Percentiles rank a stretch among this genome's conserved stretches.
Evolutionary conservation across 495 filamentous ascomycete genomes (phyloP).

Genomic region (Copromyces sp.): DNA sequence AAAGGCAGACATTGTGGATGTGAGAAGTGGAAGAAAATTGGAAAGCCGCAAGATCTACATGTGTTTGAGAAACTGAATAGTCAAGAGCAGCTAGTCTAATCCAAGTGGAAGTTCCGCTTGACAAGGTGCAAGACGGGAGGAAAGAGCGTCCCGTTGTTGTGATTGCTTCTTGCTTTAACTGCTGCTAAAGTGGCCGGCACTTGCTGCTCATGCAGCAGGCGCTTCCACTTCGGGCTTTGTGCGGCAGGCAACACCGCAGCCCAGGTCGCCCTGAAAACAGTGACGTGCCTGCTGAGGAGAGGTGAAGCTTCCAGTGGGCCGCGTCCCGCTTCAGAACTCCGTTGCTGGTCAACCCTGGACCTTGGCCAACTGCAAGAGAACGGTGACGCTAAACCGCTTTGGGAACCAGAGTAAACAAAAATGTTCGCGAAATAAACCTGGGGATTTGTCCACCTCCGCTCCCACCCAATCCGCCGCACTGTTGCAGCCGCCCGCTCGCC

Average conservation of each 20-base stretch:
- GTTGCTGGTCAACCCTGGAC: slow-evolving; percentile 9
- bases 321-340: neutral
- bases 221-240: neutral
- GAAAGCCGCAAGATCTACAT: neutral
- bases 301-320: slow-evolving; percentile 5
- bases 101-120: neutral
- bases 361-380: neutral
- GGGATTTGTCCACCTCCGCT: slow-evolving; percentile 15
- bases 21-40: neutral
- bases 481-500: neutral
- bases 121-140: neutral
- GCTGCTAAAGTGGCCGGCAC: neutral
- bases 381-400: slow-evolving; percentile 13
- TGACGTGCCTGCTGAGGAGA: neutral
- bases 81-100: neutral
- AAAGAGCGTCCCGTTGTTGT: neutral
- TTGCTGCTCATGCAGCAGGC: neutral
- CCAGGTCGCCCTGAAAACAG: neutral
- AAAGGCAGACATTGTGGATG: slow-evolving; percentile 22
- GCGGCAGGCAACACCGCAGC: neutral
- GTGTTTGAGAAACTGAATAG: neutral
- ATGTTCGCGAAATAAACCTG: slow-evolving; percentile 9
- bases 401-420: slow-evolving; percentile 23
- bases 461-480: neutral
- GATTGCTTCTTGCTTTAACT: neutral